phyloP scores from a whole-genome alignment of 495 filamentous ascomycete species.

The Neurospora hispaniola region DNA sequence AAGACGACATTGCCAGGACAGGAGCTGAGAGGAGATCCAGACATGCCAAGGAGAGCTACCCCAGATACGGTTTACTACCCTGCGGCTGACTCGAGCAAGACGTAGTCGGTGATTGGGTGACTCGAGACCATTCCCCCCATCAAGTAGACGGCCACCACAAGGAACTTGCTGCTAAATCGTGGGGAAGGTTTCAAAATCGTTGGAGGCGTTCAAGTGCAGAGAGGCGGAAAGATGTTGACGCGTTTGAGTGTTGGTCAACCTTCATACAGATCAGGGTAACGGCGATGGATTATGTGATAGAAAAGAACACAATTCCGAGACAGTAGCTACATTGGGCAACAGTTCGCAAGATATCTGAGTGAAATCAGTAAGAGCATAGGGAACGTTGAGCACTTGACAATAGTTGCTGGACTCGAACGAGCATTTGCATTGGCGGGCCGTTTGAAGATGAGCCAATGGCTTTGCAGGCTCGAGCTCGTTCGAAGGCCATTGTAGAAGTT shows the following conservation, averaged over 20 bases:
- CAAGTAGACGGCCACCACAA: neutral
- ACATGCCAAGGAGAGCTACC: neutral
- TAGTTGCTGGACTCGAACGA: neutral
- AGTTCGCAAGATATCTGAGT: neutral
- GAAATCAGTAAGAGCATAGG: neutral
- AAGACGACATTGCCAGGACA: neutral
- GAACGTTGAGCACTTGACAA: neutral
- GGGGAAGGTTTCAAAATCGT: neutral
- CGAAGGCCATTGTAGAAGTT: neutral
- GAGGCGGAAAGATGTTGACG: neutral
- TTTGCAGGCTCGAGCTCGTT: neutral
- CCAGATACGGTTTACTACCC: neutral
- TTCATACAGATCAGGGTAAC: neutral
- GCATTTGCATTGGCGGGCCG: neutral
- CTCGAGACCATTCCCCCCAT: neutral
- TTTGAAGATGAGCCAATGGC: neutral
- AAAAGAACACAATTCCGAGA: neutral
- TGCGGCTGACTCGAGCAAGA: neutral
- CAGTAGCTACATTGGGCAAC: neutral
- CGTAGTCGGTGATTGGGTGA: neutral
- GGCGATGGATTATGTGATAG: neutral
- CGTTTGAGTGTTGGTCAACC: neutral
- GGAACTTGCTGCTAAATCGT: neutral
- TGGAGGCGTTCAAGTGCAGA: neutral
- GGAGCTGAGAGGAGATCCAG: neutral